Base-by-base conservation (phyloP, 2,329 filamentous ascomycete genomes). In the Fusarium concolor region DNA sequence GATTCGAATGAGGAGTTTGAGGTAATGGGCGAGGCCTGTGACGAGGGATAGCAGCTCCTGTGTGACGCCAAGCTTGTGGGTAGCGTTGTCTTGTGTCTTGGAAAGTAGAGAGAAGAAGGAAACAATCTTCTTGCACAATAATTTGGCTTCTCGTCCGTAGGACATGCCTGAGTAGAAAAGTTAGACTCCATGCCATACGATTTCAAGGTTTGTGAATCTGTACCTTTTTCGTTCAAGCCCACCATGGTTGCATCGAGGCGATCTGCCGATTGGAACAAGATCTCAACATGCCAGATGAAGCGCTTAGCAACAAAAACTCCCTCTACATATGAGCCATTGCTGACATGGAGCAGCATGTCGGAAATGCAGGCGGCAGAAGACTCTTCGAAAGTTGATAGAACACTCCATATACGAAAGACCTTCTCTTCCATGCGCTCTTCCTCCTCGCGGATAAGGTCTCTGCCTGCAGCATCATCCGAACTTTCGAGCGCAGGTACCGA, bases 81-180 rank as follows among this genome's bases (percentile, higher is more conserved):
- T 89, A n/a, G 91, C 92, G 10, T 90, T 93, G 75, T 97, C 94
- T 76, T 98, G 95, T 2, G 94, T 96, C 78, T 97, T 97, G 8
- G 95, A 97, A 10, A 99, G 85, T 18, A 99, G 84, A 14, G 94
- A 94, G 78, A 99, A 99, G 83, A 99, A 99, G 26, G 95, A 93
- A 8, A 99, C 96, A 55, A 99, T 97, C 80, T 99, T 99, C 81
- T 99, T 99, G 84, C 96, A 99, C n/a, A 99, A 87, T 50, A 99
- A 85, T 80, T 99, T 99, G n/a, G 96, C 92, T 82, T 99, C 96
- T 74, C 96, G 90, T 18, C 92, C 92, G 77, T 98, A 99, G 11
- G 94, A 93, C 64, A 99, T 86, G 66, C 92, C 94, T 92, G 76
- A 28, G 17, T 9, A 22, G 14, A 5, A 39, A 37, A 44, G 59